Evolutionary conservation across 345 rosid genomes (phyloP), one percentile per base, ranked within the genome.

Genomic region (Gossypium thurberi): DNA sequence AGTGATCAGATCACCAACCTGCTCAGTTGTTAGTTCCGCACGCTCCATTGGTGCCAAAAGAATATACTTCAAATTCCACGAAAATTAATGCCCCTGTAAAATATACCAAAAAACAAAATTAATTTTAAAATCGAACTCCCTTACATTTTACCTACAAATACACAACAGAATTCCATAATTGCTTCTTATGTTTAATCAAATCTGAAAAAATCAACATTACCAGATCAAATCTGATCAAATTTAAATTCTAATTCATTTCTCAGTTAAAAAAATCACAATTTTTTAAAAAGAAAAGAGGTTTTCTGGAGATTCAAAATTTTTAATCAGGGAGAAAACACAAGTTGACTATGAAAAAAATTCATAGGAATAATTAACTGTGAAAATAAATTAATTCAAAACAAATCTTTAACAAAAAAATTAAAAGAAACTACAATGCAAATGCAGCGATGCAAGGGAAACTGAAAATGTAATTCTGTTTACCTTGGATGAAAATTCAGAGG

Each of bases 1-100:
- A 74, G 18, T 50, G 69, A 71, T 69, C 57, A 63, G 56, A 78
- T 73, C 70, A 77, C 85, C 43, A 83, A 92, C 98, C 95, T 91
- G 95, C 51, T 88, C 92, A 4, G 89, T 77, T 60, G 85, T 77
- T 69, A 91, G 87, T 67, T 87, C 98, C 2, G 95, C 98, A 44
- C 85, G 93, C 75, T 85, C 89, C 98, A 93, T 92, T 71, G 86
- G 33, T 67, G 61, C 75, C 78, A 65, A n/a, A 64, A 47, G 80
- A 74, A 62, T 80, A 62, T 81, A 76, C 75, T 75, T 13, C 79
- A 74, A 74, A 69, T 77, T 76, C 70, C 58, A 71, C 51, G 40
- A 33, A 37, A 69, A 77, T 81, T 77, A 74, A 43, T 75, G 71
- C 20, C 69, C 83, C 81, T 81, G 46, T 47, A 83, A 76, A 70